These are phyloP conservation scores for Didymella pomorum DNA, from an alignment of 2,329 filamentous ascomycete genomes.

Conservation along the genomic window DNA sequence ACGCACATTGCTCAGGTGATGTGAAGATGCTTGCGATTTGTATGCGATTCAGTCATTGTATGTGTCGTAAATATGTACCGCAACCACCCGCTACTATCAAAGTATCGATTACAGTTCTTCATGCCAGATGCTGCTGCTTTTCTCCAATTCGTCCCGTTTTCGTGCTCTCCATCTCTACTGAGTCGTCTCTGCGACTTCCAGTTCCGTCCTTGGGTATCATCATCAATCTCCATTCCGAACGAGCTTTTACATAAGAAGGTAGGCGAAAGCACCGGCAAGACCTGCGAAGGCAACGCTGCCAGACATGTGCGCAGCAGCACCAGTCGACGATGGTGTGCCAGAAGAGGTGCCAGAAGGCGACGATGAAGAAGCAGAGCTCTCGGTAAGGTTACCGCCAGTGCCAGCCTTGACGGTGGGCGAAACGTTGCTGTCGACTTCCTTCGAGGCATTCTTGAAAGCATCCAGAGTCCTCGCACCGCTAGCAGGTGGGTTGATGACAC, in stretches of 20 bases:
- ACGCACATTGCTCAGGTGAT: not conserved
- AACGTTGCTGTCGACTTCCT: conserved; percentile 30
- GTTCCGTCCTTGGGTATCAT: conserved; percentile 25
- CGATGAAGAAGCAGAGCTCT: conserved; percentile 26
- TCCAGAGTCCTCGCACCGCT: conserved; percentile 34
- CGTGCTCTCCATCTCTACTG: not conserved
- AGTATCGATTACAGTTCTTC: conserved; percentile 9
- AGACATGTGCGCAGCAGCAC: conserved; percentile 40
- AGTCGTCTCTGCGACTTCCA: not conserved
- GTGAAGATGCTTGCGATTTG: not conserved
- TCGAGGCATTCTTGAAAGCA: conserved; percentile 38
- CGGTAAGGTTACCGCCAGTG: conserved; percentile 35
- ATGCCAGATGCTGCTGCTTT: not conserved
- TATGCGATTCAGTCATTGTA: not conserved
- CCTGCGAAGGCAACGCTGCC: conserved; percentile 38
- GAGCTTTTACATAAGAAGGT: conserved; percentile 40
- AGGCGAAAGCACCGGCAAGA: conserved; percentile 40
- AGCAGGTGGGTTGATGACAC: conserved; percentile 49
- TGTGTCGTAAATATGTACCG: conserved; percentile 10
- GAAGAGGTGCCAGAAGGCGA: conserved; percentile 28
- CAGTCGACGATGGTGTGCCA: conserved; percentile 29
- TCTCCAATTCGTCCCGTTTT: not conserved
- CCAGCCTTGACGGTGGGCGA: conserved; percentile 37
- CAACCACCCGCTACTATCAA: conserved; percentile 5
- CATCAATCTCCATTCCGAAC: conserved; percentile 4